Evolutionary conservation across 1,284 basidiomycete species (phyloP).

Genomic region (Cutaneotrichosporon arboriforme): DNA sequence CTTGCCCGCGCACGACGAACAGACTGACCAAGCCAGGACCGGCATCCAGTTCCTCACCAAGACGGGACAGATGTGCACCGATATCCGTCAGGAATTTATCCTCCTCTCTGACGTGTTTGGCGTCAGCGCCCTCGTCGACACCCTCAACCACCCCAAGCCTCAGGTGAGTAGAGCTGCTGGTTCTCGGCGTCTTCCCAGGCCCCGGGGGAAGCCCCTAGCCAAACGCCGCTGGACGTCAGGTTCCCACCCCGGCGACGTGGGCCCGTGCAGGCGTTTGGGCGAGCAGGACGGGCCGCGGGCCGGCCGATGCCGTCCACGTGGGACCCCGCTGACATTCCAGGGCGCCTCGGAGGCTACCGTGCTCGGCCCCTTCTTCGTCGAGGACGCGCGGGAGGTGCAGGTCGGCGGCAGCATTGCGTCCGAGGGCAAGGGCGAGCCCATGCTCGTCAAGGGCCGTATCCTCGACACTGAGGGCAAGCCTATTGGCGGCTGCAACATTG

Average conservation of each 20-base stretch:
- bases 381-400: conserved; percentile 59
- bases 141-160: conserved; percentile 63
- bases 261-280: no score
- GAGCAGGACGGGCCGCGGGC: no score
- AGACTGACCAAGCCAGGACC: conserved; percentile 30
- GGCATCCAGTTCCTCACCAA: conserved; percentile 69
- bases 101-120: conserved; percentile 73
- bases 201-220: no score
- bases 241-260: no score
- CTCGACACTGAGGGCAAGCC: conserved; percentile 62
- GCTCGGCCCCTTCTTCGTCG: conserved; percentile 77
- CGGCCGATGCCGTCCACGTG: background rate
- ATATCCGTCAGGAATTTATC: conserved; percentile 75
- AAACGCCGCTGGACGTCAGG: no score
- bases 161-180: background rate
- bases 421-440: conserved; percentile 73
- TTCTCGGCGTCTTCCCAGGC: no score
- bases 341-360: conserved; percentile 69
- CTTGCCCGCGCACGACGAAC: background rate
- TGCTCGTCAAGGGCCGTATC: conserved; percentile 71
- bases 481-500: conserved; percentile 61
- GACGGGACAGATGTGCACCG: conserved; percentile 65
- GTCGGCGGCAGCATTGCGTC: conserved; percentile 64
- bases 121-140: conserved; percentile 69
- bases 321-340: conserved; percentile 18